phyloP scores from a whole-genome alignment of 2,329 filamentous ascomycete species.

The Tolypocladium pustulatum region DNA sequence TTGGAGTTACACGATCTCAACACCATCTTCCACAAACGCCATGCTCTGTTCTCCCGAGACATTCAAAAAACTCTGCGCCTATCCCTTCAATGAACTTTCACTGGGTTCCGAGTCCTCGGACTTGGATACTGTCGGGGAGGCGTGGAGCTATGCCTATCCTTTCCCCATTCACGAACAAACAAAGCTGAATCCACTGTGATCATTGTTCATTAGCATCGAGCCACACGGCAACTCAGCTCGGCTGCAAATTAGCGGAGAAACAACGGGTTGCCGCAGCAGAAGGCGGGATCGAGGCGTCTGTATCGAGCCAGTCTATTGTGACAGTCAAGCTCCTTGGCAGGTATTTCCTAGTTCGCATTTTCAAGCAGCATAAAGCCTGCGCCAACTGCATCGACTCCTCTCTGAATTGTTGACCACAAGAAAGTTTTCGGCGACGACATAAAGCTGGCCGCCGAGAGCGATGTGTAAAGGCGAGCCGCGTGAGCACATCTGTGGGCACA shows the following conservation, averaged over 20 bases:
- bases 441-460: too few species aligned
- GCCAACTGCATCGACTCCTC: background rate
- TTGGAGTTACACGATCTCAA: background rate
- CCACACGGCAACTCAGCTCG: background rate
- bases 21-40: background rate
- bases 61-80: background rate
- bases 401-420: too few species aligned
- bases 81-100: too few species aligned
- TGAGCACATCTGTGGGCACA: conserved; percentile 6
- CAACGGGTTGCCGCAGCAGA: background rate
- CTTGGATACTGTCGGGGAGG: background rate
- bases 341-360: background rate
- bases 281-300: background rate
- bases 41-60: background rate
- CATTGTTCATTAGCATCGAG: background rate
- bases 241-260: background rate
- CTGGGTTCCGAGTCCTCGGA: background rate
- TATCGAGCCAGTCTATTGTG: background rate
- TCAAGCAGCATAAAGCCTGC: background rate
- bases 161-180: background rate
- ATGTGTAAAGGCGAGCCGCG: conserved; percentile 6
- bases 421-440: too few species aligned
- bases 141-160: background rate
- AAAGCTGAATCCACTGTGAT: background rate
- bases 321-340: background rate